phyloP scores from a whole-genome alignment of 2,329 filamentous ascomycete species.

The Fusarium lyarnte region DNA sequence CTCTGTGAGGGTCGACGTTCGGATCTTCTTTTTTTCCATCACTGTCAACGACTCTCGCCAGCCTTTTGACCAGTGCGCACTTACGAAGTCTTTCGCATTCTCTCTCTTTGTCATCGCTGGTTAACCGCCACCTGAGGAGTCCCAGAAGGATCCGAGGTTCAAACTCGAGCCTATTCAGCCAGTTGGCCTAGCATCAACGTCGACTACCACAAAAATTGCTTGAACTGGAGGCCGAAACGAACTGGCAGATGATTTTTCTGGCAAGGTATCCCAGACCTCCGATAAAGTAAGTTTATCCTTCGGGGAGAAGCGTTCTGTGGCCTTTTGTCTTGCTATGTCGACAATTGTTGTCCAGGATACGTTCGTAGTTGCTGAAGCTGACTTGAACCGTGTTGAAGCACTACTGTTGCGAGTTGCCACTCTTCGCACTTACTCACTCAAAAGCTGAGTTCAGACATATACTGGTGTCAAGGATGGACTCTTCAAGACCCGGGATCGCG shows the following conservation, averaged over 20 bases:
- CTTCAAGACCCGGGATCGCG: constrained; percentile 5
- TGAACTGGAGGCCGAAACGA: not conserved
- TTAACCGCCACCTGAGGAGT: not conserved
- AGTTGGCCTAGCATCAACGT: not conserved
- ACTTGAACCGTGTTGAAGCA: constrained; percentile 14
- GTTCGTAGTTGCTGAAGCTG: not conserved
- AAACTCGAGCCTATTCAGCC: not conserved
- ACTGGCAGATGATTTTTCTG: not conserved
- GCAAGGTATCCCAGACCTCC: not conserved
- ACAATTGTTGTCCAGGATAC: not conserved
- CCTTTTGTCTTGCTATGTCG: constrained; percentile 21
- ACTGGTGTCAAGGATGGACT: not conserved
- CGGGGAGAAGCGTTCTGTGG: constrained; percentile 20
- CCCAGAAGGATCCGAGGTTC: not conserved
- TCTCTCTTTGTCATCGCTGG: not conserved
- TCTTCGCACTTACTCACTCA: constrained; percentile 16
- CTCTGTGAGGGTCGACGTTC: not conserved
- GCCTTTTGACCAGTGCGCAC: not conserved
- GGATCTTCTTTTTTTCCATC: not conserved
- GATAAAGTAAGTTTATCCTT: not conserved
- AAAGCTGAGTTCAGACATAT: constrained; percentile 6
- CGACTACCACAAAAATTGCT: not conserved
- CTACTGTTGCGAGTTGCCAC: constrained; percentile 19
- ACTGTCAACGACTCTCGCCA: not conserved
- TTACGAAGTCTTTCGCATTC: not conserved